A percentile compares a stretch with the other conserved stretches of the same genome.
Conservation (phyloP, 805 yeast genomes). For the Priceomyces haplophilus region DNA sequence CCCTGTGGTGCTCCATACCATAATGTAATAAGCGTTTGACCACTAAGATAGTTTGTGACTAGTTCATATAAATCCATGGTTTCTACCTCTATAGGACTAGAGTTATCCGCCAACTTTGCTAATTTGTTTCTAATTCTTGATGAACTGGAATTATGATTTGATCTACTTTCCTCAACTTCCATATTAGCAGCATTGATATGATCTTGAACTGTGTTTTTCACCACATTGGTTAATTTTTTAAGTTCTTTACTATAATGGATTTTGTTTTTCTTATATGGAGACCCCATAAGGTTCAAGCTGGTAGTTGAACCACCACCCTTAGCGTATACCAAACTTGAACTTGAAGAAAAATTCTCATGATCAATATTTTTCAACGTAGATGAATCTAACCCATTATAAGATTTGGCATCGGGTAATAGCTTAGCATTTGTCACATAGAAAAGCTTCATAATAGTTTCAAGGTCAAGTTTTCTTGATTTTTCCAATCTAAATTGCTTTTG, state of each 20-base stretch:
- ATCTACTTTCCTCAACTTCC: slow-evolving; percentile 15
- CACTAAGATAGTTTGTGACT: slow-evolving; percentile 28
- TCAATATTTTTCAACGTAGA: neutral
- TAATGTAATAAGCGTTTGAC: slow-evolving; percentile 31
- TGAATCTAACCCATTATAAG: slow-evolving; percentile 3
- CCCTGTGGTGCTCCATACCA: slow-evolving; percentile 24
- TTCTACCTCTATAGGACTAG: slow-evolving; percentile 39
- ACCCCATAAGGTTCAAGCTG: slow-evolving; percentile 6
- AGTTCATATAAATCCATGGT: slow-evolving; percentile 37
- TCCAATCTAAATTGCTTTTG: slow-evolving; percentile 66
- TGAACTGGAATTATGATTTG: slow-evolving; percentile 18
- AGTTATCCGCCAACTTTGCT: slow-evolving; percentile 33
- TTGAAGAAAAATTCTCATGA: neutral
- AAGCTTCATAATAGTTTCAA: slow-evolving; percentile 44
- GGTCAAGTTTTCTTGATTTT: slow-evolving; percentile 53
- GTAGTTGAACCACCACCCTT: neutral
- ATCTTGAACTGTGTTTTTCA: slow-evolving; percentile 73
- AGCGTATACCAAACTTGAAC: neutral
- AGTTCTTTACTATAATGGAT: slow-evolving; percentile 39
- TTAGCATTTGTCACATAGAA: slow-evolving; percentile 35
- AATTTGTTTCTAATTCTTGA: slow-evolving; percentile 30
- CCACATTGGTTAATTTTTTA: slow-evolving; percentile 58
- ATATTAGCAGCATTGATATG: slow-evolving; percentile 26
- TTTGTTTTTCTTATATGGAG: slow-evolving; percentile 24
- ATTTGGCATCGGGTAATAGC: slow-evolving; percentile 22